These are phyloP conservation scores for Pelargonium fulgidum DNA, from an alignment of 441 rosid genomes.

Conservation along the genomic window DNA sequence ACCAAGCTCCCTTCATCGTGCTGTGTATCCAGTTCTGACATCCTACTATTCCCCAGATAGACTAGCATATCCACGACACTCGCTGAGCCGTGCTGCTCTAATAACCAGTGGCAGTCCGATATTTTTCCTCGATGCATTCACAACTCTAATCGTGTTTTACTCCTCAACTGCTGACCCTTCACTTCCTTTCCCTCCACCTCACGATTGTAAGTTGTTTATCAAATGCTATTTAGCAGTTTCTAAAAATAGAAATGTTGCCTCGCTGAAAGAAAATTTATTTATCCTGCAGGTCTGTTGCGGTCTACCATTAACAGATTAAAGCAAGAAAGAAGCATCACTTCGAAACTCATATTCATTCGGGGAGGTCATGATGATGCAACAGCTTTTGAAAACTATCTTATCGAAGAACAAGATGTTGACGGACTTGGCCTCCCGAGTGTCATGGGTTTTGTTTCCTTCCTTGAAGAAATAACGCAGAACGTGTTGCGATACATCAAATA, in stretches of 20 bases:
- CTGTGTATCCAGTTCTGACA: conserved; percentile 67
- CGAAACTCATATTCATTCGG: conserved; percentile 68
- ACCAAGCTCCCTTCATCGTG: conserved; percentile 83
- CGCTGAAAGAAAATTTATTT: too few relatives aligned
- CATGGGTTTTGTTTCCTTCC: conserved; percentile 94
- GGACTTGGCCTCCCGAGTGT: conserved; percentile 78
- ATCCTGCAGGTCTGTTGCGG: conserved; percentile 54
- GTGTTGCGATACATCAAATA: conserved; percentile 81
- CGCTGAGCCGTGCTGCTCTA: conserved; percentile 83
- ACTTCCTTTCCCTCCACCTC: conserved; percentile 90
- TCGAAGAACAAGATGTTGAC: conserved; percentile 91
- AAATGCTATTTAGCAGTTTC: not conserved
- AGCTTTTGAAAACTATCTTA: conserved; percentile 73
- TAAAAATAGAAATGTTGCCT: too few relatives aligned
- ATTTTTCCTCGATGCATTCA: conserved; percentile 89
- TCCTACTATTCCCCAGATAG: conserved; percentile 76
- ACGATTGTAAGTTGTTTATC: conserved; percentile 60
- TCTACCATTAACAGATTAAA: conserved; percentile 72
- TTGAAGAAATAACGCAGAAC: conserved; percentile 66
- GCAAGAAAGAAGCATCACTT: conserved; percentile 80
- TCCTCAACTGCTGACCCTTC: conserved; percentile 80
- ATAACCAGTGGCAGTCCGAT: conserved; percentile 93
- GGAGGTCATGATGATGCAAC: conserved; percentile 88
- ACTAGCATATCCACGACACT: conserved; percentile 88
- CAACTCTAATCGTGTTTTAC: conserved; percentile 77